Evolutionary conservation across 768 basidiomycete species (phyloP).

Genomic region (Tricholoma terreum): DNA sequence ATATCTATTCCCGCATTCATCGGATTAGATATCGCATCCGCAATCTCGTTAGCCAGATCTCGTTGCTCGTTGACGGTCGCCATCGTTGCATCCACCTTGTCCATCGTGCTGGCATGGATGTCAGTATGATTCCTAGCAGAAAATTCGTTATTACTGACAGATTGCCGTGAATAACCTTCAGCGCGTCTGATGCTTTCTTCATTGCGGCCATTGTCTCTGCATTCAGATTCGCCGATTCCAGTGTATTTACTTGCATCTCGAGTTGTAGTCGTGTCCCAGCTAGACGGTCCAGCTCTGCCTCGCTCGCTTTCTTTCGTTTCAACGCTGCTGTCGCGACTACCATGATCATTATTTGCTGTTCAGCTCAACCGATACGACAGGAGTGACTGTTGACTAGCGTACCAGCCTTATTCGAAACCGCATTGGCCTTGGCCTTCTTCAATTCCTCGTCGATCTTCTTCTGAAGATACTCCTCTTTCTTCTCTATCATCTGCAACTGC

Average conservation of each 20-base stretch:
- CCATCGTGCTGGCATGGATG: constrained; percentile 56
- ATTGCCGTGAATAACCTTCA: constrained; percentile 85
- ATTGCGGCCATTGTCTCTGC: constrained; percentile 96
- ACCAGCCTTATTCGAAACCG: constrained; percentile 92
- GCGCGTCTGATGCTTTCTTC: constrained; percentile 90
- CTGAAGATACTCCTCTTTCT: constrained; percentile 96
- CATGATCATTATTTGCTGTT: constrained; percentile 7
- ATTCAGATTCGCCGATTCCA: constrained; percentile 97
- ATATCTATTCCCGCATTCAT: constrained; percentile 49
- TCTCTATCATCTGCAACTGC: constrained; percentile 96
- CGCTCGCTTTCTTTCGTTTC: constrained; percentile 89
- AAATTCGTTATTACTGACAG: constrained; percentile 56
- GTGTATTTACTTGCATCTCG: constrained; percentile 94
- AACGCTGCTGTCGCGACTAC: constrained; percentile 87
- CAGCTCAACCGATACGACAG: constrained; percentile 2
- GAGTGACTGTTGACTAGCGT: constrained; percentile 31
- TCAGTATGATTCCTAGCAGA: neutral
- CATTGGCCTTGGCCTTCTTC: constrained; percentile 90
- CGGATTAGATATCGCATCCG: constrained; percentile 80
- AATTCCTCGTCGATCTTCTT: constrained; percentile 96
- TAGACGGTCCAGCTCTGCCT: constrained; percentile 82
- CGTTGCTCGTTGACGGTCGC: constrained; percentile 84
- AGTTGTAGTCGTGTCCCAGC: constrained; percentile 85
- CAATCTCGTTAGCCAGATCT: constrained; percentile 90
- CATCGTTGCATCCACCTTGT: constrained; percentile 91